Percentiles rank a stretch among this genome's conserved stretches.
Evolutionary conservation across 176 grass and related monocot species (phyloP).

Genomic region (Coix lacrymajobi): DNA sequence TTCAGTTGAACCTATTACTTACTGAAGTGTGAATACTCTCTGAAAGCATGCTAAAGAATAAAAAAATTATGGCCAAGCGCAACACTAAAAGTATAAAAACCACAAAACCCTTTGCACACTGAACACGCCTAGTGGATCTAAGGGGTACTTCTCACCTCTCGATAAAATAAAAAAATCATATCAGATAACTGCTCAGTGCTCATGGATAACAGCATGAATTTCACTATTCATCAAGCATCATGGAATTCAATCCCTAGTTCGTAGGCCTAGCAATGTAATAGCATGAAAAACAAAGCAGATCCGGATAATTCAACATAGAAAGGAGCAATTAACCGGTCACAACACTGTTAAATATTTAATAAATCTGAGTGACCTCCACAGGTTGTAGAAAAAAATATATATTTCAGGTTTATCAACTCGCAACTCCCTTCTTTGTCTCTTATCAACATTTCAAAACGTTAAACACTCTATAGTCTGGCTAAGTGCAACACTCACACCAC

Average conservation of each 20-base stretch:
- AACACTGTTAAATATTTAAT: background rate
- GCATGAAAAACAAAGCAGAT: background rate
- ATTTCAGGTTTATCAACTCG: no score
- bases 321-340: background rate
- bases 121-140: background rate
- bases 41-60: background rate
- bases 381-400: no score
- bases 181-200: background rate
- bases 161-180: background rate
- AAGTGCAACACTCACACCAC: background rate
- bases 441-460: background rate
- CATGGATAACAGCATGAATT: background rate
- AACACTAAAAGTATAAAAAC: background rate
- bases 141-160: background rate
- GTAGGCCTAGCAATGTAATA: background rate
- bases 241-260: background rate
- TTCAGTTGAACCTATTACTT: background rate
- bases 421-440: no score
- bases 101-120: background rate
- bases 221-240: background rate
- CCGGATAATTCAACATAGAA: background rate
- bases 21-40: background rate
- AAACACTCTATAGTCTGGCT: background rate
- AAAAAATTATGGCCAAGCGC: background rate
- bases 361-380: background rate